Evolutionary conservation across 345 rosid species (phyloP).

Genomic region (Syzygium jambos): DNA sequence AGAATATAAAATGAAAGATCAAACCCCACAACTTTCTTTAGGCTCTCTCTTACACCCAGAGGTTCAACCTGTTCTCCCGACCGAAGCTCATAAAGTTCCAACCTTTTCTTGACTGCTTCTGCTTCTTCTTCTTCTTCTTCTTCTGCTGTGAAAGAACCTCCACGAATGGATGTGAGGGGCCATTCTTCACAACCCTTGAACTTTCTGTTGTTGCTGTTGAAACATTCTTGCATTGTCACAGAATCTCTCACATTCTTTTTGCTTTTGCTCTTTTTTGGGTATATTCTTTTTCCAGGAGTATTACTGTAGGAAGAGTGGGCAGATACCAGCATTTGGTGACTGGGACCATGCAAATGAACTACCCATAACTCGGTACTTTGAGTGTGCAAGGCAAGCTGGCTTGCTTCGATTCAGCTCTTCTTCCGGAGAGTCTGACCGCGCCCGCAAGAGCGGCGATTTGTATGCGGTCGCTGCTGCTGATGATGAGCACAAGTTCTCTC

Average conservation of each 20-base stretch:
- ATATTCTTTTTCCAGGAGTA: slow-evolving; percentile 2
- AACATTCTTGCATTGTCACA: background rate
- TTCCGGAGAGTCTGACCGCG: slow-evolving; percentile 4
- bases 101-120: background rate
- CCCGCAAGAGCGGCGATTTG: slow-evolving; percentile 3
- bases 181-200: background rate
- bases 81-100: background rate
- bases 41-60: background rate
- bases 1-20: background rate
- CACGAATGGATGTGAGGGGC: background rate
- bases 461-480: slow-evolving; percentile 5
- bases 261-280: background rate
- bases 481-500: slow-evolving; percentile 3
- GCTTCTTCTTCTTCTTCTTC: accelerated
- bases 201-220: background rate
- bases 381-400: slow-evolving; percentile 31
- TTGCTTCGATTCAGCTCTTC: slow-evolving; percentile 15
- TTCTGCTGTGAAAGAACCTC: background rate
- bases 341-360: slow-evolving; percentile 20
- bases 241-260: background rate
- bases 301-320: slow-evolving; percentile 2
- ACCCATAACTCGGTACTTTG: slow-evolving; percentile 35
- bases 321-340: slow-evolving; percentile 6
- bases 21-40: background rate
- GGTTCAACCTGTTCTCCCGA: background rate